Percentiles rank a stretch among this genome's conserved stretches.
phyloP scores from a whole-genome alignment of 257 asterid genomes.

The Ilex aquifolium region DNA sequence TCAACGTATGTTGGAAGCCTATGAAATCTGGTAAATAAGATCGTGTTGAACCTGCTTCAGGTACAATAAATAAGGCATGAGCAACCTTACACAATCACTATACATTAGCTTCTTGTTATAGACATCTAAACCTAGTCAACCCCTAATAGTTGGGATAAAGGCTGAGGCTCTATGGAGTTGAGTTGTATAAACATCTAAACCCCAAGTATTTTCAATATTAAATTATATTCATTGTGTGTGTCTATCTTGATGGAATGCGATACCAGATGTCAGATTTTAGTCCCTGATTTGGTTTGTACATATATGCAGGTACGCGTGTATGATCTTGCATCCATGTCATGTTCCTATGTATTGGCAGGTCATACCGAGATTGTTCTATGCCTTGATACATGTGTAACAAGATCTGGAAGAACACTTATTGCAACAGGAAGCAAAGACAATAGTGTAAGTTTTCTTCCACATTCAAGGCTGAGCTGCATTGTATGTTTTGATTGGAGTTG shows the following conservation, averaged over 20 bases:
- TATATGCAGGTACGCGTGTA: constrained; percentile 77
- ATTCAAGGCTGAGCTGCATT: not conserved
- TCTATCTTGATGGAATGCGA: not conserved
- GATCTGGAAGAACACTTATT: constrained; percentile 63
- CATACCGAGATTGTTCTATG: constrained; percentile 81
- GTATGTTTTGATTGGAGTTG: not conserved
- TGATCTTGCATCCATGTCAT: constrained; percentile 93
- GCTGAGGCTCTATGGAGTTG: no score
- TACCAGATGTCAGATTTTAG: not conserved
- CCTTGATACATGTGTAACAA: constrained; percentile 71
- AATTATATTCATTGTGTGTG: not conserved
- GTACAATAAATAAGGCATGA: no score
- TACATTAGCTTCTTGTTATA: no score
- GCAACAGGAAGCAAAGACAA: constrained; percentile 95
- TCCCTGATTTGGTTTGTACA: constrained; percentile 5
- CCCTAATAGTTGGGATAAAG: no score
- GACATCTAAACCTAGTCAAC: no score
- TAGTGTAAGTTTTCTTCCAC: constrained; percentile 44
- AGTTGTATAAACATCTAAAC: not conserved
- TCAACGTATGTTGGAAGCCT: no score
- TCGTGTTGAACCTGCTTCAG: no score
- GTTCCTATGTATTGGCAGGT: constrained; percentile 85
- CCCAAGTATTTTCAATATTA: not conserved
- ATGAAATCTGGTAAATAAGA: no score
- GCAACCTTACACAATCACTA: no score